phyloP scores from a whole-genome alignment of 768 basidiomycete species.

The Chiua virens region DNA sequence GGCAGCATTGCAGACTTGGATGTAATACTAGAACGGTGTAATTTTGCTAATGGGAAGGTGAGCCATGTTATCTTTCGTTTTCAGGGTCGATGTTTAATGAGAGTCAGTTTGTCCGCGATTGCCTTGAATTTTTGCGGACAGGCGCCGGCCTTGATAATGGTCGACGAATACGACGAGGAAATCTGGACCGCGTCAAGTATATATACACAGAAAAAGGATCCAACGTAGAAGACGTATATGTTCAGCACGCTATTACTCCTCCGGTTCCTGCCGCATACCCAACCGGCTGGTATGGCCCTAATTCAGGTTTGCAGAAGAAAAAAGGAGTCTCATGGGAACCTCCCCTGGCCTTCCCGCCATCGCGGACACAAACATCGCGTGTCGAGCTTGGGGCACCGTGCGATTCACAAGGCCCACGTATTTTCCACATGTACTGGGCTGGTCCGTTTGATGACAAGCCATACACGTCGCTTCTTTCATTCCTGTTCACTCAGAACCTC shows the following conservation, averaged over 20 bases:
- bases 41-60: conserved; percentile 75
- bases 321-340: conserved; percentile 59
- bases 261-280: conserved; percentile 23
- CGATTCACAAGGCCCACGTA: conserved; percentile 71
- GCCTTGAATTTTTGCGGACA: conserved; percentile 83
- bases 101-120: conserved; percentile 88
- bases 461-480: conserved; percentile 88
- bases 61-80: not conserved
- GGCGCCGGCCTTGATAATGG: conserved; percentile 85
- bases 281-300: conserved; percentile 42
- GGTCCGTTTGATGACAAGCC: conserved; percentile 97
- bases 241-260: conserved; percentile 12
- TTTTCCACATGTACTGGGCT: conserved; percentile 98
- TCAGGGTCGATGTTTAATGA: not conserved
- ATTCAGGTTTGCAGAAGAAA: conserved; percentile 58
- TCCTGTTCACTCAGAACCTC: conserved; percentile 90
- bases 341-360: conserved; percentile 46
- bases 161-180: conserved; percentile 67
- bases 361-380: conserved; percentile 44
- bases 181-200: conserved; percentile 76
- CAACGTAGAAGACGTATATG: conserved; percentile 12
- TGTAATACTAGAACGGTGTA: conserved; percentile 81
- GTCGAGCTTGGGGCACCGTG: conserved; percentile 51
- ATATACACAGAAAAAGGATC: conserved; percentile 61
- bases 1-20: conserved; percentile 90